Evolutionary conservation across 2,329 filamentous ascomycete species (phyloP), one percentile per base, ranked within the genome.

Genomic region (Trichoderma sp.): DNA sequence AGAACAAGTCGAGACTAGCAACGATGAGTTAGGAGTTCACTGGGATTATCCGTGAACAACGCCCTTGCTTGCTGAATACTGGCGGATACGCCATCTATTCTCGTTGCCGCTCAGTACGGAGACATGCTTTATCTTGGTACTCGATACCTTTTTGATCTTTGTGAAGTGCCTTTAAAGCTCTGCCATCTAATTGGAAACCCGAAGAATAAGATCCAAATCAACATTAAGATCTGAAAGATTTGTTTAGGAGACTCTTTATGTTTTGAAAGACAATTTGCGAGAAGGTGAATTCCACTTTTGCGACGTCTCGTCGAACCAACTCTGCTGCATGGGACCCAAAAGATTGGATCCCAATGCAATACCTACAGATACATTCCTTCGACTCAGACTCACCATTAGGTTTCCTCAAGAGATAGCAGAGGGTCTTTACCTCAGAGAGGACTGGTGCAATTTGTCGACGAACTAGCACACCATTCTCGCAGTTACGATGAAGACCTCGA

Each of bases 361-460:
- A 1, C 5, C 32, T 2, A 10, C 14, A 0, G 71, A 77, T 0
- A 69, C 67, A 0, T 79, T 83, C 69, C 37, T 73, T 1, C 73
- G 61, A 8, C 82, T 76, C 39, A 74, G 61, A 8, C 82, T 76
- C 39, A 74, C 85, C 0, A 59, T 80, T 0, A 76, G 70, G 59
- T 79, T 75, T 0, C 85, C 83, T 0, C 85, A 84, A 70, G 83
- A 83, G 0, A 77, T 85, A 14, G 80, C 78, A 0, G 81, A 84
- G 68, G 66, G 77, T 1, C 80, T 77, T 0, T 76, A 72, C 37
- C 70, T 72, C 0, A 68, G 74, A 16, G 21, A 24, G 68, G 59
- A 4, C 78, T 71, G 0, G 78, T 84, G 1, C 83, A 85, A 67
- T 85, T 56, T 71, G 85, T 86, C 10, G 83, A 86, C 51, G 82